These are phyloP conservation scores for Nitzschia inconspicua DNA, from an alignment of 108 stramenopile genomes.

Conservation along the genomic window DNA sequence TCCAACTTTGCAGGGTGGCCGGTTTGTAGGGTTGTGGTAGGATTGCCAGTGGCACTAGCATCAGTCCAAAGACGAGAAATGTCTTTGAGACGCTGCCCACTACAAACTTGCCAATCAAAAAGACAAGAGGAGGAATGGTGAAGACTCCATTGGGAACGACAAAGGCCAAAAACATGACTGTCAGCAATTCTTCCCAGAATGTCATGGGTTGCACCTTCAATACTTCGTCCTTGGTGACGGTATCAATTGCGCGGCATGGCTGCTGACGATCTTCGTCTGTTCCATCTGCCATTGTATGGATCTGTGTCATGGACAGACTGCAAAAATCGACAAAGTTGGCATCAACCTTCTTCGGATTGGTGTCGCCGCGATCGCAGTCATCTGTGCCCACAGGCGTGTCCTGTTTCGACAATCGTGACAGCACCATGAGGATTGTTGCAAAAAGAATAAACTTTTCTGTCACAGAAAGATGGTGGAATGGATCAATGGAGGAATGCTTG, in stretches of 20 bases:
- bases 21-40: slow-evolving; percentile 37
- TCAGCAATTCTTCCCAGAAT: slow-evolving; percentile 21
- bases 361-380: background rate
- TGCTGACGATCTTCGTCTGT: slow-evolving; percentile 31
- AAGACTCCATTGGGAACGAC: slow-evolving; percentile 42
- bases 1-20: slow-evolving; percentile 20
- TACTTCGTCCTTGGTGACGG: slow-evolving; percentile 2
- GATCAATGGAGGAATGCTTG: no score
- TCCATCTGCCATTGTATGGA: slow-evolving; percentile 22
- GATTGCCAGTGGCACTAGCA: slow-evolving; percentile 33
- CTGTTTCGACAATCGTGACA: background rate
- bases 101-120: slow-evolving; percentile 34
- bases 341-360: slow-evolving; percentile 3
- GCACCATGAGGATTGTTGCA: no score
- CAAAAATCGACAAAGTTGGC: slow-evolving; percentile 25
- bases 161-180: slow-evolving; percentile 28
- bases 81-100: slow-evolving; percentile 31
- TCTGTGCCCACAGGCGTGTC: background rate
- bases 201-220: slow-evolving; percentile 14
- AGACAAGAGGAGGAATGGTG: slow-evolving; percentile 25
- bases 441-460: no score
- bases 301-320: slow-evolving; percentile 9
- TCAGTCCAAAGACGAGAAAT: slow-evolving; percentile 5
- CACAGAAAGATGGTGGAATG: no score
- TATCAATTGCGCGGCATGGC: background rate